These are phyloP conservation scores for Intubia oerlemansii DNA, from an alignment of 2,329 filamentous ascomycete genomes.

Conservation along the genomic window DNA sequence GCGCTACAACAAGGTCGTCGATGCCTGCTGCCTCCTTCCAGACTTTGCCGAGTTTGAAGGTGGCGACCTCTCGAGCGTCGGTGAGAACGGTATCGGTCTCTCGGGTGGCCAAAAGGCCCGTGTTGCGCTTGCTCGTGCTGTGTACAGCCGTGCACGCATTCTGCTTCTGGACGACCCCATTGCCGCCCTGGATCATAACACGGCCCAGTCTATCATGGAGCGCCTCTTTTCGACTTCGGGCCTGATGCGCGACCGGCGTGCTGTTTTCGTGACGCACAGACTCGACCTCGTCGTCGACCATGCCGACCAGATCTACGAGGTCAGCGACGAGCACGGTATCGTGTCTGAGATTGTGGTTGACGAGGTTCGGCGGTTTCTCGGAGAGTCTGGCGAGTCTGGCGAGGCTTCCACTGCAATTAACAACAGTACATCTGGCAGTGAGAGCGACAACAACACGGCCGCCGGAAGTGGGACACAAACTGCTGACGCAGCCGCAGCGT, in stretches of 20 bases:
- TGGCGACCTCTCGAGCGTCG: constrained; percentile 36
- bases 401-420: constrained; percentile 11
- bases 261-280: constrained; percentile 61
- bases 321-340: constrained; percentile 34
- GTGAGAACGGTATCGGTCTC: constrained; percentile 39
- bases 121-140: constrained; percentile 38
- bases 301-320: constrained; percentile 52
- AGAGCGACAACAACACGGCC: constrained; percentile 4
- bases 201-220: constrained; percentile 38
- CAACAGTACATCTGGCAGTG: too few relatives aligned
- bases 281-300: constrained; percentile 58
- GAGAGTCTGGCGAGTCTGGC: too few relatives aligned
- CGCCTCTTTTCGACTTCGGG: constrained; percentile 23
- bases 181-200: constrained; percentile 40
- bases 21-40: constrained; percentile 34
- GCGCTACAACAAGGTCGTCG: constrained; percentile 36
- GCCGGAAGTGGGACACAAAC: too few relatives aligned
- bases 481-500: constrained; percentile 6
- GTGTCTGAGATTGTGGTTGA: constrained; percentile 10
- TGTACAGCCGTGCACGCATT: constrained; percentile 35
- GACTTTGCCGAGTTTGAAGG: constrained; percentile 34
- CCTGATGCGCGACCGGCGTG: constrained; percentile 35
- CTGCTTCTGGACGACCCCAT: constrained; percentile 42
- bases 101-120: constrained; percentile 43
- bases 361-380: constrained; percentile 7